Conservation (phyloP, 805 yeast species). For the Candida qinlingensis region DNA sequence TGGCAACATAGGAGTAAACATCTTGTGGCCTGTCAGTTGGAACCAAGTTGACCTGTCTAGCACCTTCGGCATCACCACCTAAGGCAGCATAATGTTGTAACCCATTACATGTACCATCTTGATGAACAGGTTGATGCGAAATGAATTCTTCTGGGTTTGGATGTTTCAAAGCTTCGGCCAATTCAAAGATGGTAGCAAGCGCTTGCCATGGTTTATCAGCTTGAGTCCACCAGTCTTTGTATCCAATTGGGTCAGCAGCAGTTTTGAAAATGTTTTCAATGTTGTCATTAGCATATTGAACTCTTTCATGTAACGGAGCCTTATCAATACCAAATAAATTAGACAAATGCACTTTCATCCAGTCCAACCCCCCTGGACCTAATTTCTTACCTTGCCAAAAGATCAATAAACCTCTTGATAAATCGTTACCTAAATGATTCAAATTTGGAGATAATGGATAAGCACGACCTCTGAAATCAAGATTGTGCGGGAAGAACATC, state of each 20-base stretch:
- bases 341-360: slow-evolving; percentile 75
- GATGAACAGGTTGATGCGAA: slow-evolving; percentile 76
- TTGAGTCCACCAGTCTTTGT: slow-evolving; percentile 58
- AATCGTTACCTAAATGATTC: slow-evolving; percentile 75
- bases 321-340: slow-evolving; percentile 74
- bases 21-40: slow-evolving; percentile 74
- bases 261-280: slow-evolving; percentile 49
- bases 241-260: slow-evolving; percentile 57
- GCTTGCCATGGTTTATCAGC: slow-evolving; percentile 88
- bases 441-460: slow-evolving; percentile 78
- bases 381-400: slow-evolving; percentile 75
- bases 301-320: slow-evolving; percentile 60
- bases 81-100: slow-evolving; percentile 83
- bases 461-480: slow-evolving; percentile 82
- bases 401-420: slow-evolving; percentile 63
- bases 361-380: slow-evolving; percentile 58
- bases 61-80: slow-evolving; percentile 84
- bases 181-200: slow-evolving; percentile 62
- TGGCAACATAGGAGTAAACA: slow-evolving; percentile 68
- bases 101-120: slow-evolving; percentile 86
- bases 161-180: slow-evolving; percentile 53
- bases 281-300: slow-evolving; percentile 51
- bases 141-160: slow-evolving; percentile 60
- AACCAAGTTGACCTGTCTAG: slow-evolving; percentile 67
- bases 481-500: slow-evolving; percentile 73